Evolutionary conservation across 208 protist genomes (phyloP).

Genomic region (Jaenimonas drosophilae): DNA sequence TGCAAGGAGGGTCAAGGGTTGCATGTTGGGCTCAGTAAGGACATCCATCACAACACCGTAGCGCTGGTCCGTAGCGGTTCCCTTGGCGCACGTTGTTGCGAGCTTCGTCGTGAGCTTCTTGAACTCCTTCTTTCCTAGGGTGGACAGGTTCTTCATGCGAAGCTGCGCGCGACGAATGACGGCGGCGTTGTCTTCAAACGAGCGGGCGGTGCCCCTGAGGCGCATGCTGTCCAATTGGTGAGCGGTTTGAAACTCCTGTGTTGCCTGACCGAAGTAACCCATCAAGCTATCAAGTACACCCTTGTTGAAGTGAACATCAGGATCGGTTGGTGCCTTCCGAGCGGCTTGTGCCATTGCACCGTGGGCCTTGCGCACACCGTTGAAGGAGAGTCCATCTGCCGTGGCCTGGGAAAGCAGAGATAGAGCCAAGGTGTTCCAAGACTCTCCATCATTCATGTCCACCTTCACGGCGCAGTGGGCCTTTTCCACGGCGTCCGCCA

Average conservation of each 20-base stretch:
- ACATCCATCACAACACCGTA: conserved; percentile 51
- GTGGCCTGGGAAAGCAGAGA: conserved; percentile 56
- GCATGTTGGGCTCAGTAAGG: conserved; percentile 49
- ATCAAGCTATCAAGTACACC: conserved; percentile 57
- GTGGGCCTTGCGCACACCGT: conserved; percentile 26
- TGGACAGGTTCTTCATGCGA: conserved; percentile 29
- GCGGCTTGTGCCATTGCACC: conserved; percentile 60
- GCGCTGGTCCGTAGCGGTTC: conserved; percentile 4
- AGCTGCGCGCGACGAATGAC: conserved; percentile 27
- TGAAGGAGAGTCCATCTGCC: conserved; percentile 31
- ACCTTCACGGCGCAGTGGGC: conserved; percentile 38
- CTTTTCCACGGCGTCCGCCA: conserved; percentile 48
- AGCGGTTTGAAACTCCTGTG: conserved; percentile 36
- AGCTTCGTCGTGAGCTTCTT: conserved; percentile 25
- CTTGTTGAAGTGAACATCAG: conserved; percentile 79
- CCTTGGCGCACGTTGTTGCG: conserved; percentile 3
- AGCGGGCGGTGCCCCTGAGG: conserved; percentile 27
- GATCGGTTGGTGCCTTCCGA: conserved; percentile 23
- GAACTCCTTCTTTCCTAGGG: conserved; percentile 45
- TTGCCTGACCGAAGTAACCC: conserved; percentile 54
- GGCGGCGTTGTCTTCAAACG: conserved; percentile 35
- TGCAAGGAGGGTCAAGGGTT: conserved; percentile 48
- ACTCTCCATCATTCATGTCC: conserved; percentile 34
- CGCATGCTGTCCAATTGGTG: conserved; percentile 38
- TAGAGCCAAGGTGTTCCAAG: conserved; percentile 64